A percentile compares a stretch with the other conserved stretches of the same genome.
Evolutionary conservation across 1,284 basidiomycete species (phyloP).

Genomic region (Wolfiporia cocos): DNA sequence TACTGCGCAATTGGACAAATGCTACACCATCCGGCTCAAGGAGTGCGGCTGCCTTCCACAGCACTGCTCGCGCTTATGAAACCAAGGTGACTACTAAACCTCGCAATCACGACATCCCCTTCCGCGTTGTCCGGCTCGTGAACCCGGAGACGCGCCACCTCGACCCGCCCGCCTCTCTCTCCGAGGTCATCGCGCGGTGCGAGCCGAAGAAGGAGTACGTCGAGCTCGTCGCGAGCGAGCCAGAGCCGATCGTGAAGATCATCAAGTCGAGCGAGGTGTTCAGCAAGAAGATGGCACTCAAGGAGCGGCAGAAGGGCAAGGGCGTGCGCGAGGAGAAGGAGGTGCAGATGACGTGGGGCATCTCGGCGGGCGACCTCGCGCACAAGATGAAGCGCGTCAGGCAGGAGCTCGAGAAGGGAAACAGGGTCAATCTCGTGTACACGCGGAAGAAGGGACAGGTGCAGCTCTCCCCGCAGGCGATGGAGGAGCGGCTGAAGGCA

Average conservation of each 20-base stretch:
- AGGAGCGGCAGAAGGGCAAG: conserved; percentile 27
- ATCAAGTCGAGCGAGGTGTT: conserved; percentile 33
- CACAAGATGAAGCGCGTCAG: conserved; percentile 64
- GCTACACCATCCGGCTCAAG: too few species aligned
- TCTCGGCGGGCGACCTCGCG: conserved; percentile 50
- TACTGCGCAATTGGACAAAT: too few species aligned
- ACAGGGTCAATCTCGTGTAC: conserved; percentile 53
- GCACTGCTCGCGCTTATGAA: neutral
- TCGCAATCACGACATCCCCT: conserved; percentile 22
- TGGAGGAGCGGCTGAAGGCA: conserved; percentile 35
- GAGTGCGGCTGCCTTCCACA: conserved; percentile 1
- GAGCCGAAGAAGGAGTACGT: conserved; percentile 37
- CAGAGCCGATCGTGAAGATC: conserved; percentile 49
- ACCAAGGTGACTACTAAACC: neutral
- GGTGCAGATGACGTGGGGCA: conserved; percentile 69
- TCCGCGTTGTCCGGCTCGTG: conserved; percentile 38
- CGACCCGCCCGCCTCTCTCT: conserved; percentile 26
- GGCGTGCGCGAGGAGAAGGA: conserved; percentile 50
- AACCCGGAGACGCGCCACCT: conserved; percentile 42
- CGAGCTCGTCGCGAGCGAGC: conserved; percentile 41
- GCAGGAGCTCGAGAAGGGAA: conserved; percentile 54
- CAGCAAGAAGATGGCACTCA: conserved; percentile 27
- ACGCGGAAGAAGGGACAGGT: conserved; percentile 39
- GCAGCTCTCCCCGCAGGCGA: conserved; percentile 26
- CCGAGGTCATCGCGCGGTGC: conserved; percentile 33